Evolutionary conservation across 148 eudicot genomes (phyloP).

Genomic region (Linanthus parryae): DNA sequence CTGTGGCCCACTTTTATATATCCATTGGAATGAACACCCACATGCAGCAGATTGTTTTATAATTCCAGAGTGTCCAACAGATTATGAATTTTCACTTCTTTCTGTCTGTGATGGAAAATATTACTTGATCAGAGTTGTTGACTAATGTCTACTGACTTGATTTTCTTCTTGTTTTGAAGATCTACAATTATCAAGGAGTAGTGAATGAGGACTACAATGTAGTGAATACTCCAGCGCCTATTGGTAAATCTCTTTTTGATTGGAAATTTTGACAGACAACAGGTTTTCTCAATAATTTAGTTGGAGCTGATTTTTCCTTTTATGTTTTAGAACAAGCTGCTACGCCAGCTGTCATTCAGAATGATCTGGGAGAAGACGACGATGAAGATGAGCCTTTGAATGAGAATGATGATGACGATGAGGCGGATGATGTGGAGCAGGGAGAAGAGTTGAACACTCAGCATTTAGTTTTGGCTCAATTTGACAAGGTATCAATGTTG

Average conservation of each 20-base stretch:
- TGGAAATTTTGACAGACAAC: slow-evolving; percentile 8
- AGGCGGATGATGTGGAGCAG: slow-evolving; percentile 76
- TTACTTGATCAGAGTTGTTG: too few relatives aligned
- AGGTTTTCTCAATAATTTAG: slow-evolving; percentile 12
- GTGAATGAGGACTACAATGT: slow-evolving; percentile 88
- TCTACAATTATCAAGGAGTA: slow-evolving; percentile 89
- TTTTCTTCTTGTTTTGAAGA: slow-evolving; percentile 31
- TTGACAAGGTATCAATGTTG: slow-evolving; percentile 85
- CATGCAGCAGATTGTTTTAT: too few relatives aligned
- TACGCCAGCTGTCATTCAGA: slow-evolving; percentile 64
- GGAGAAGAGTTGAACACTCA: slow-evolving; percentile 89
- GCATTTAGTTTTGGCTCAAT: slow-evolving; percentile 94
- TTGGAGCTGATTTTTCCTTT: slow-evolving; percentile 11
- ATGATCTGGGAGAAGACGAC: slow-evolving; percentile 52
- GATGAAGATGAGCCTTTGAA: slow-evolving; percentile 92
- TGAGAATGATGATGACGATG: slow-evolving; percentile 91
- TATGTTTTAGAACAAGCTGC: slow-evolving; percentile 58
- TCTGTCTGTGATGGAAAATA: too few relatives aligned
- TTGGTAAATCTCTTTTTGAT: slow-evolving; percentile 40
- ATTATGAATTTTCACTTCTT: too few relatives aligned
- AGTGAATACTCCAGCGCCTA: slow-evolving; percentile 81
- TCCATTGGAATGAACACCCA: too few relatives aligned
- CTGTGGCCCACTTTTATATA: too few relatives aligned
- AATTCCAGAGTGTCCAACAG: too few relatives aligned
- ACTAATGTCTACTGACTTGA: too few relatives aligned